These are phyloP conservation scores for Aspergillus flavus DNA, from an alignment of 2,329 filamentous ascomycete genomes.

Conservation along the genomic window DNA sequence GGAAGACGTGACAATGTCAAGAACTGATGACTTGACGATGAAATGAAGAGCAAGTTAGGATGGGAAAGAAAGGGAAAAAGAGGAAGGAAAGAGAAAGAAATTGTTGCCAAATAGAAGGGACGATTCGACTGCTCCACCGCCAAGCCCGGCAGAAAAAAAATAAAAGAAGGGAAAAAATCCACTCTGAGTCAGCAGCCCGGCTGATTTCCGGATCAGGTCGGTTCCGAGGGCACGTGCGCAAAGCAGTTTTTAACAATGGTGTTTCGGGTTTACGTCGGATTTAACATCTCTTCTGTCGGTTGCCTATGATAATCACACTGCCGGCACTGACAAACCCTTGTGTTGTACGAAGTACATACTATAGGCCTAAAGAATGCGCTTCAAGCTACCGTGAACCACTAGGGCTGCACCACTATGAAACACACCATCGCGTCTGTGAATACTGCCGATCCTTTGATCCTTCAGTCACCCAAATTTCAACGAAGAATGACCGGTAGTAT, in stretches of 20 bases:
- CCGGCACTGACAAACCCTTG: not conserved
- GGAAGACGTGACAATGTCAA: slow-evolving; percentile 18
- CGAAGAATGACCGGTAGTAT: not conserved
- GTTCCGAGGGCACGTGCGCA: slow-evolving; percentile 8
- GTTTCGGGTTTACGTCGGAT: slow-evolving; percentile 1
- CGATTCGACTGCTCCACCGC: slow-evolving; percentile 24
- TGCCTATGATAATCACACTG: too few species aligned
- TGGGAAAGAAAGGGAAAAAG: slow-evolving; percentile 20
- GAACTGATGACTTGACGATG: slow-evolving; percentile 20
- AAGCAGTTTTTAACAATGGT: not conserved
- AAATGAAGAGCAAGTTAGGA: slow-evolving; percentile 21
- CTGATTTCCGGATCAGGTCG: not conserved
- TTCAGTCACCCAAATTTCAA: not conserved
- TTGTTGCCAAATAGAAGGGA: slow-evolving; percentile 25
- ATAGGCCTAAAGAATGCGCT: not conserved
- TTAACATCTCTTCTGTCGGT: not conserved
- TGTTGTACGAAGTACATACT: not conserved
- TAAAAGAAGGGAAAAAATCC: slow-evolving; percentile 11
- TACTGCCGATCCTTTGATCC: not conserved
- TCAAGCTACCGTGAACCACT: too few species aligned
- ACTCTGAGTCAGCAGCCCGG: slow-evolving; percentile 1
- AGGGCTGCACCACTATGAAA: not conserved
- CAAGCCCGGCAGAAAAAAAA: slow-evolving; percentile 18
- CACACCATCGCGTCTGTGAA: not conserved
- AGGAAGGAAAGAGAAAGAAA: slow-evolving; percentile 18